Conservation (phyloP, 225 moss, liverwort and hornwort species). For the Thuidium tamariscinum region DNA sequence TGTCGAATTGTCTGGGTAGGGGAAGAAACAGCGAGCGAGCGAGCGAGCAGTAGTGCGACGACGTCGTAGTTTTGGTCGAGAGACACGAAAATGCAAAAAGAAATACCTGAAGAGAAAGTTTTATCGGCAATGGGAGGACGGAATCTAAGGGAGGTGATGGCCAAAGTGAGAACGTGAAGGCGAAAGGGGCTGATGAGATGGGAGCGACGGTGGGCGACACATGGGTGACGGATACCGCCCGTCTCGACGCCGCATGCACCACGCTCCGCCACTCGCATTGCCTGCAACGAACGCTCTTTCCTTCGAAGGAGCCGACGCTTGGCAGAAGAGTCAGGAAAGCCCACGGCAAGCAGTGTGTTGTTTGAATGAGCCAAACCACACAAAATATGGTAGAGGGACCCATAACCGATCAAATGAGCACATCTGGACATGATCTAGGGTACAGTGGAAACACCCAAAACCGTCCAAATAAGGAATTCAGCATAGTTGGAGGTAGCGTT, state of each 20-base stretch:
- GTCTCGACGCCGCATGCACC: not conserved
- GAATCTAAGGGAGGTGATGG: not conserved
- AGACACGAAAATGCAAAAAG: not conserved
- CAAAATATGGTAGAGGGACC: too few species aligned
- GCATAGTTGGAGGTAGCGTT: too few species aligned
- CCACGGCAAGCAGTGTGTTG: not conserved
- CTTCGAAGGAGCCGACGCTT: not conserved
- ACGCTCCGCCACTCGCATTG: not conserved
- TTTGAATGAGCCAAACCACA: too few species aligned
- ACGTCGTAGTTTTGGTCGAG: not conserved
- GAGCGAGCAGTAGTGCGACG: not conserved
- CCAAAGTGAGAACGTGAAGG: not conserved
- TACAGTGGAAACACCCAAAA: too few species aligned
- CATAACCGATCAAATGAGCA: too few species aligned
- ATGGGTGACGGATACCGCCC: not conserved
- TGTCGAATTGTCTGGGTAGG: not conserved
- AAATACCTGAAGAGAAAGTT: not conserved
- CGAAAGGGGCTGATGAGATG: not conserved
- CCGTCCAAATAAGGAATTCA: too few species aligned
- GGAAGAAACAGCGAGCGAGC: too few species aligned
- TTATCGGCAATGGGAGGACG: not conserved
- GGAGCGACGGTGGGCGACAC: not conserved
- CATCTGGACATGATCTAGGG: too few species aligned
- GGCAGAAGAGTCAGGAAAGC: not conserved
- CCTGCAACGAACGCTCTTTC: not conserved